phyloP scores from a whole-genome alignment of 768 basidiomycete genomes.

The Amanita polypyramis region DNA sequence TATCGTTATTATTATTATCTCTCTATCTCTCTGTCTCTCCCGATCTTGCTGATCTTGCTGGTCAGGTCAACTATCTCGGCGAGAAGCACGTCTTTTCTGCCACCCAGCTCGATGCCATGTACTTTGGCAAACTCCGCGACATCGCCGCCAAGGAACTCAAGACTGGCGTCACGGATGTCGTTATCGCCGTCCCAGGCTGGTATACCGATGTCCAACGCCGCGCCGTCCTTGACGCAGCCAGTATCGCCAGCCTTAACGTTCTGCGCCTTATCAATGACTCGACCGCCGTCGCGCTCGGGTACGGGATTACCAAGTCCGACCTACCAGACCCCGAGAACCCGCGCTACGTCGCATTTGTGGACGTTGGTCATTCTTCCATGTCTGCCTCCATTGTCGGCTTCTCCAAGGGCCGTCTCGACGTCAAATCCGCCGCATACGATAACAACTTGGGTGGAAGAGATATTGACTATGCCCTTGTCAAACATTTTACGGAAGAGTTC shows the following conservation, averaged over 20 bases:
- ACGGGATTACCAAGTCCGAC: conserved; percentile 98
- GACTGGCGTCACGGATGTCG: conserved; percentile 77
- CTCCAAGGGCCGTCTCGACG: conserved; percentile 83
- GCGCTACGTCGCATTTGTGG: conserved; percentile 86
- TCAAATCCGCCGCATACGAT: conserved; percentile 87
- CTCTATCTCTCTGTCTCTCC: not conserved
- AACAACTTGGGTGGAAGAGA: conserved; percentile 93
- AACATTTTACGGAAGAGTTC: conserved; percentile 88
- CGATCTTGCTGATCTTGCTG: conserved; percentile 10
- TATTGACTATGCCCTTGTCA: conserved; percentile 84
- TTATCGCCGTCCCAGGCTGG: conserved; percentile 95
- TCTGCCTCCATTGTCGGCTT: conserved; percentile 85
- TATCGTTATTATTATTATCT: too few relatives aligned
- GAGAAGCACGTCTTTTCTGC: conserved; percentile 73
- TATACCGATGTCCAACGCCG: conserved; percentile 91
- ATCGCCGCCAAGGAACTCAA: conserved; percentile 82
- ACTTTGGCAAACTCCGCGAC: conserved; percentile 84
- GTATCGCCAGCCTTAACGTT: conserved; percentile 81
- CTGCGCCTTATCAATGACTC: conserved; percentile 97
- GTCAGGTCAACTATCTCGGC: conserved; percentile 80
- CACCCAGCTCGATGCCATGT: conserved; percentile 88
- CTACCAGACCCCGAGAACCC: conserved; percentile 78
- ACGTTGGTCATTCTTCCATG: conserved; percentile 89
- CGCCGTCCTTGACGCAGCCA: conserved; percentile 80
- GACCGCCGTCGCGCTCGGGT: conserved; percentile 92